These are phyloP conservation scores for Paramecium sexaurelia DNA, from an alignment of 73 alveolate genomes.

Conservation along the genomic window DNA sequence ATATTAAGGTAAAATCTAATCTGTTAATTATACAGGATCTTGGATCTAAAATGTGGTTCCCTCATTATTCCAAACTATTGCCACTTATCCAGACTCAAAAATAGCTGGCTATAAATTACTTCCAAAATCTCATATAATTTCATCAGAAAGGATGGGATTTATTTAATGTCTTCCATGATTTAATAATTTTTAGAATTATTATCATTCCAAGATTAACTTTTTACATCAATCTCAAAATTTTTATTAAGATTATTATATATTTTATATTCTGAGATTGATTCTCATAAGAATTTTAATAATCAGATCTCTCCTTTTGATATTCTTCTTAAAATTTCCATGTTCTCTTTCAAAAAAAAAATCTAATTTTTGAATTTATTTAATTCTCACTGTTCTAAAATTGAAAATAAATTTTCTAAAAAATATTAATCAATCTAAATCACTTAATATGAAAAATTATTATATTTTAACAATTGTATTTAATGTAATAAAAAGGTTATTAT, in stretches of 20 bases:
- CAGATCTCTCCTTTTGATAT: no score
- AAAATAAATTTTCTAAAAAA: no score
- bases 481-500: no score
- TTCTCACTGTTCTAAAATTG: no score
- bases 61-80: constrained; percentile 28
- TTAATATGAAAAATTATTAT: no score
- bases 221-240: not conserved
- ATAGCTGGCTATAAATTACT: not conserved
- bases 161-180: not conserved
- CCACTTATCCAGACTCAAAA: not conserved
- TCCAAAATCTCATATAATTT: constrained; percentile 25
- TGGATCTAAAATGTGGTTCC: constrained; percentile 8
- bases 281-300: not conserved
- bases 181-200: not conserved
- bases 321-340: no score
- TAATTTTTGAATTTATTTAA: no score
- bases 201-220: not conserved
- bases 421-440: no score
- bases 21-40: not conserved
- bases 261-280: not conserved
- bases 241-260: no score
- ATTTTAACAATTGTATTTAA: no score
- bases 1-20: not conserved
- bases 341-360: no score
- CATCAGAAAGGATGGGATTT: constrained; percentile 33